phyloP scores from a whole-genome alignment of 345 rosid genomes.

The Draba incana region DNA sequence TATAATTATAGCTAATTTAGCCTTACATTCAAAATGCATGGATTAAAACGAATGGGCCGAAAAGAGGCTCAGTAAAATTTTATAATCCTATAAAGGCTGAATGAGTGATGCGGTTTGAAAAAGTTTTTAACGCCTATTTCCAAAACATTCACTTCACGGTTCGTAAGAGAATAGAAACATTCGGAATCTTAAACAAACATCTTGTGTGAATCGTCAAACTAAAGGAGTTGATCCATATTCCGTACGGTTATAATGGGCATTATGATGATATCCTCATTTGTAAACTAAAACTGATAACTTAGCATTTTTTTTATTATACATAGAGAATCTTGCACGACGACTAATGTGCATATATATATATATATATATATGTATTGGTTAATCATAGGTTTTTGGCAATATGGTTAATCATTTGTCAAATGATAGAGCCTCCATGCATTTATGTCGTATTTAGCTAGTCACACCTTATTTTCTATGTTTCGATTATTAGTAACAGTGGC shows the following conservation, averaged over 20 bases:
- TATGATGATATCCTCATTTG: too few species aligned
- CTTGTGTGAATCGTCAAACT: not conserved
- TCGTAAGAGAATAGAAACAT: not conserved
- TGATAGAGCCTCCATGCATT: constrained; percentile 13
- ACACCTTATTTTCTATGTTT: constrained; percentile 13
- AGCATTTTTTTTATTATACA: not conserved
- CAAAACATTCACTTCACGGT: not conserved
- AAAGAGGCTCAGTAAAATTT: constrained; percentile 6
- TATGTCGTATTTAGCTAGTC: constrained; percentile 3
- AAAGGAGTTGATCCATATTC: too few species aligned
- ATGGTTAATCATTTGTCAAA: constrained; percentile 13
- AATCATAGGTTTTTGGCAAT: not conserved
- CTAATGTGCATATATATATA: not conserved
- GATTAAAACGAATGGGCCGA: not conserved
- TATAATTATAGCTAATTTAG: too few species aligned
- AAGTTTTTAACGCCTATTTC: not conserved
- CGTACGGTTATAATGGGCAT: too few species aligned
- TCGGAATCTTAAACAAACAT: not conserved
- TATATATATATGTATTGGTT: too few species aligned
- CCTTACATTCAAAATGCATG: too few species aligned
- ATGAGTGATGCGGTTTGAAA: not conserved
- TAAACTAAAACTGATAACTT: too few species aligned
- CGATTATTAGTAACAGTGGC: too few species aligned
- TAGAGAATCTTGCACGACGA: constrained; percentile 9
- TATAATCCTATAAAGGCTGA: not conserved